Conservation (phyloP, 495 filamentous ascomycete genomes). For the Podospora pseudocomata region DNA sequence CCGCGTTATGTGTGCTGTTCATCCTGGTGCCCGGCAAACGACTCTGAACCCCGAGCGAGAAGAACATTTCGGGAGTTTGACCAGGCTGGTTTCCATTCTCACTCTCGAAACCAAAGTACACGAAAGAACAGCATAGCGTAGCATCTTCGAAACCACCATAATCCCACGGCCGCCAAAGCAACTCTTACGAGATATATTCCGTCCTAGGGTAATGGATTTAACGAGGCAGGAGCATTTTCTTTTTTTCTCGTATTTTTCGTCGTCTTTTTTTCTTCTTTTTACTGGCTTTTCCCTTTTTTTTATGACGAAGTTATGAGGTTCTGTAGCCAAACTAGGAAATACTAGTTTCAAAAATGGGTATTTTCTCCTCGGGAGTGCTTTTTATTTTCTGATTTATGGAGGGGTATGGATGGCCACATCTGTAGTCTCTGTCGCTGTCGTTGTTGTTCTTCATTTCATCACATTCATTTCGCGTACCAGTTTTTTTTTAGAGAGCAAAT, state of each 20-base stretch:
- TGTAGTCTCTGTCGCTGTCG: not conserved
- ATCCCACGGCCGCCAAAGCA: not conserved
- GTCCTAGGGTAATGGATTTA: not conserved
- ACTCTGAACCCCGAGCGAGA: constrained; percentile 46
- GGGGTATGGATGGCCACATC: not conserved
- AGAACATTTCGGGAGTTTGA: not conserved
- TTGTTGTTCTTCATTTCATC: not conserved
- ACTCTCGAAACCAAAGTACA: not conserved
- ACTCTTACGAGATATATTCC: not conserved
- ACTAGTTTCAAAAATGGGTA: not conserved
- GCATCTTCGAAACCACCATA: not conserved
- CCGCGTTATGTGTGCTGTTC: constrained; percentile 75
- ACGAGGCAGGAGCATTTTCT: not conserved
- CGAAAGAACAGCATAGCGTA: not conserved
- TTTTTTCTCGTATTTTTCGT: not conserved
- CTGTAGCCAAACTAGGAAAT: not conserved
- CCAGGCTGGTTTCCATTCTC: constrained; percentile 1
- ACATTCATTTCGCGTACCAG: not conserved
- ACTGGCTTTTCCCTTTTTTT: not conserved
- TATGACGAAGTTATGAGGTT: not conserved
- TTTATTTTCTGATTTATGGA: not conserved
- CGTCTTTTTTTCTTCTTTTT: not conserved
- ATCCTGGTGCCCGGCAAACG: constrained; percentile 89
- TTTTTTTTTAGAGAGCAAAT: not conserved
- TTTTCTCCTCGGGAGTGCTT: not conserved